Evolutionary conservation across 768 basidiomycete species (phyloP), one percentile per base, ranked within the genome.

Genomic region (Paxillus rubicundulus): DNA sequence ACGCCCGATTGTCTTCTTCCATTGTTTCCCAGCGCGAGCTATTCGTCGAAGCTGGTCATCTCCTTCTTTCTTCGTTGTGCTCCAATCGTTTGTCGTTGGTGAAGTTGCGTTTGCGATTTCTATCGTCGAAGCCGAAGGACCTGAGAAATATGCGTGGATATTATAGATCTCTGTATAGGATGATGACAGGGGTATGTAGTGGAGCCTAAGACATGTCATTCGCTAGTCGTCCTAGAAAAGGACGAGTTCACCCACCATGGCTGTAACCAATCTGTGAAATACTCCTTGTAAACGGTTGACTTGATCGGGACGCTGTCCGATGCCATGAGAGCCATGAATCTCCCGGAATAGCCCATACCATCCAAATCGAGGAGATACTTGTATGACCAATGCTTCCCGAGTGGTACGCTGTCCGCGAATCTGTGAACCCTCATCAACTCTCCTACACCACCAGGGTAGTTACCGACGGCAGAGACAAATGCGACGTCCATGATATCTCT

Each of bases 121-220:
- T 9, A 88, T 69, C 36, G 84, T 81, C 3, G 85, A 74, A 10
- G 75, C 64, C 0, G 90, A 78, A 1, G 90, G 82, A 1, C 96
- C 95, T 0, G 91, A 92, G 75, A 98, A 98, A 76, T 87, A 99
- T 2, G 92, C 81, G 62, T 90, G 83, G 50, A 98, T 81, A 65
- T 98, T 95, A 74, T 98, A 97, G 47, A 99, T 84, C 71, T 99
- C 96, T 41, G 79, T 72, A 70, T 98, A 98, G 4, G 85, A 78
- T 37, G 86, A 77, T 0, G 93, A 93, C 32, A 99, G 71, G 0
- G 96, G 96, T 58, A 99, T 95, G 65, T 82, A 99, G 71, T 99
- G 96, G 21, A 98, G 77, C 95, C 92, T 92, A 53, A 41, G 37
- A 42, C 9, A 9, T 3, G 34, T 55, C 49, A 58, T 42, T 43